phyloP scores from a whole-genome alignment of 306 rosid species.

The Cyclanthera cordifolia region DNA sequence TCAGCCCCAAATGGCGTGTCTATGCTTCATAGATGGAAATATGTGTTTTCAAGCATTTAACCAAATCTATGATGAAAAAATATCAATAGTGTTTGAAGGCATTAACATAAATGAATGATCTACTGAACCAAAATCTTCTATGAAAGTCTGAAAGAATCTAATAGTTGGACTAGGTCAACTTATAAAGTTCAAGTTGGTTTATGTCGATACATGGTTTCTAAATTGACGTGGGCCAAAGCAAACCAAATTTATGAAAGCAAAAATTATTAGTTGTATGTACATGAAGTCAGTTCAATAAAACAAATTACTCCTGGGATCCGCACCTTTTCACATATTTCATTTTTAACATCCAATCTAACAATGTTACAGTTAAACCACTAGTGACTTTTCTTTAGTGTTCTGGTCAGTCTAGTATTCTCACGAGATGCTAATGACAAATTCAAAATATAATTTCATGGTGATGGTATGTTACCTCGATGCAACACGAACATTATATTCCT shows the following conservation, averaged over 20 bases:
- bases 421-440: background rate
- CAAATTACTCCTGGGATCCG: background rate
- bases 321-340: background rate
- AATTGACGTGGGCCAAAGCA: background rate
- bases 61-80: conserved; percentile 1
- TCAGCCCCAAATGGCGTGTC: no score
- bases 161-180: background rate
- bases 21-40: no score
- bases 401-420: no score
- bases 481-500: conserved; percentile 36
- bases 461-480: conserved; percentile 33
- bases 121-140: background rate
- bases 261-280: background rate
- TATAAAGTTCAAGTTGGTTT: background rate
- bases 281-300: background rate
- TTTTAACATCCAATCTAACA: background rate
- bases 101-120: background rate
- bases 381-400: no score
- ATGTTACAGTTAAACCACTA: background rate
- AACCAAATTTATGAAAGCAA: background rate
- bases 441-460: background rate
- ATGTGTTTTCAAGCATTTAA: conserved; percentile 1
- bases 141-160: background rate
- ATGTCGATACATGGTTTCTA: no score
- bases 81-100: background rate